Percentiles rank a stretch among this genome's conserved stretches.
phyloP scores from a whole-genome alignment of 2,329 filamentous ascomycete genomes.

The Mycosphaerella sp. region DNA sequence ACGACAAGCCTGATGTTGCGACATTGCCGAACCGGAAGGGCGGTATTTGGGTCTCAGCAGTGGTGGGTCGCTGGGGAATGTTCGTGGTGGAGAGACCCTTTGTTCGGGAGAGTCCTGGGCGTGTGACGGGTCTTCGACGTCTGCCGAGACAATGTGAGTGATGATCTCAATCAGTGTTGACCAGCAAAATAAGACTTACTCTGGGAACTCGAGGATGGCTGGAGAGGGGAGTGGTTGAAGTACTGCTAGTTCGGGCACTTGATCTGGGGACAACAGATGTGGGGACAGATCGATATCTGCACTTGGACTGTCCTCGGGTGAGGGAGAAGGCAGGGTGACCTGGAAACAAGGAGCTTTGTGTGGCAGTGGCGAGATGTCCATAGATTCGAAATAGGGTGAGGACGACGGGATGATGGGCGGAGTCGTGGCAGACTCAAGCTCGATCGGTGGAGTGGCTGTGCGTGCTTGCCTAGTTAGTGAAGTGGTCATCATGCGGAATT shows the following conservation, averaged over 20 bases:
- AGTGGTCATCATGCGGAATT: slow-evolving; percentile 2
- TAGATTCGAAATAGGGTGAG: slow-evolving; percentile 72
- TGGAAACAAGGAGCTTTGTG: slow-evolving; percentile 68
- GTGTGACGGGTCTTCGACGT: slow-evolving; percentile 43
- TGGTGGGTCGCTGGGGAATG: slow-evolving; percentile 52
- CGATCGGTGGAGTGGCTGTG: slow-evolving; percentile 41
- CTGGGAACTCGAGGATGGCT: slow-evolving; percentile 26
- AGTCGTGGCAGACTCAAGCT: slow-evolving; percentile 68
- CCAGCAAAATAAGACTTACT: slow-evolving; percentile 25
- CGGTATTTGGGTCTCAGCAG: slow-evolving; percentile 60
- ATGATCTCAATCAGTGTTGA: slow-evolving; percentile 7
- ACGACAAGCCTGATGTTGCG: slow-evolving; percentile 29
- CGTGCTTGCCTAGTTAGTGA: slow-evolving; percentile 34
- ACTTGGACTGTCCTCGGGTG: slow-evolving; percentile 50
- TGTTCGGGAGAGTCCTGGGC: slow-evolving; percentile 67
- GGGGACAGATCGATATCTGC: slow-evolving; percentile 35
- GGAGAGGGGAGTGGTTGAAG: slow-evolving; percentile 19
- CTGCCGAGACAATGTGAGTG: slow-evolving; percentile 23
- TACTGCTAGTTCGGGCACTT: slow-evolving; percentile 15
- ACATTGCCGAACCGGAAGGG: slow-evolving; percentile 68
- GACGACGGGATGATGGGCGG: slow-evolving; percentile 72
- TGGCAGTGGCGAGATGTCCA: slow-evolving; percentile 91
- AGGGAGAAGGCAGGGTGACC: slow-evolving; percentile 66
- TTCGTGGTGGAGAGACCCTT: slow-evolving; percentile 69
- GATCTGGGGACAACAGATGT: slow-evolving; percentile 32